These are phyloP conservation scores for Entomortierella chlamydospora DNA, from an alignment of 192 early-diverging fungal genomes.

Conservation along the genomic window DNA sequence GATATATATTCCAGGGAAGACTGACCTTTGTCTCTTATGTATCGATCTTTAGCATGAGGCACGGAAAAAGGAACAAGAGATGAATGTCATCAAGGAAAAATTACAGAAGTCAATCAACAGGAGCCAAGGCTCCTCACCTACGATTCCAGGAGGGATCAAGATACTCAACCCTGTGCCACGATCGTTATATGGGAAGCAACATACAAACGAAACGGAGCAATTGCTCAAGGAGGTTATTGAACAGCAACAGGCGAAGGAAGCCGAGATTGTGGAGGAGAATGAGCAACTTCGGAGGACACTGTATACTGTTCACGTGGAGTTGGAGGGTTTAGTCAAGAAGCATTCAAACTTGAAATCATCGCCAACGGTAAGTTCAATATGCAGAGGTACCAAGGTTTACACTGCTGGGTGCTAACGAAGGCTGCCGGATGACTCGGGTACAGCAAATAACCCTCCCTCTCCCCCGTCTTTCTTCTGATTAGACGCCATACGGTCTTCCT, in stretches of 20 bases:
- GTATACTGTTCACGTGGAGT: constrained; percentile 52
- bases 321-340: constrained; percentile 45
- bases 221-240: constrained; percentile 49
- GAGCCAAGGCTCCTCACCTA: constrained; percentile 13
- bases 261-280: constrained; percentile 50
- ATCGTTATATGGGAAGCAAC: constrained; percentile 27
- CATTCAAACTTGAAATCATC: constrained; percentile 20
- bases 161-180: constrained; percentile 36
- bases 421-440: neutral
- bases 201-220: constrained; percentile 24
- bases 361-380: constrained; percentile 10
- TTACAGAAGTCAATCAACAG: constrained; percentile 55
- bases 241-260: constrained; percentile 51
- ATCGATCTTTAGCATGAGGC: constrained; percentile 57
- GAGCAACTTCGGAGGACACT: constrained; percentile 53
- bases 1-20: neutral
- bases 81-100: constrained; percentile 57
- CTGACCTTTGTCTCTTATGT: neutral
- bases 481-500: constrained; percentile 45
- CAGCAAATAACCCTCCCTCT: no score
- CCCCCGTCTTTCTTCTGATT: neutral
- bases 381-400: neutral
- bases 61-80: constrained; percentile 59
- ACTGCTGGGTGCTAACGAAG: neutral
- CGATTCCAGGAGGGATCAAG: constrained; percentile 36